Base-by-base conservation (phyloP, 139 green algal genomes). In the Haematococcus sp. region DNA sequence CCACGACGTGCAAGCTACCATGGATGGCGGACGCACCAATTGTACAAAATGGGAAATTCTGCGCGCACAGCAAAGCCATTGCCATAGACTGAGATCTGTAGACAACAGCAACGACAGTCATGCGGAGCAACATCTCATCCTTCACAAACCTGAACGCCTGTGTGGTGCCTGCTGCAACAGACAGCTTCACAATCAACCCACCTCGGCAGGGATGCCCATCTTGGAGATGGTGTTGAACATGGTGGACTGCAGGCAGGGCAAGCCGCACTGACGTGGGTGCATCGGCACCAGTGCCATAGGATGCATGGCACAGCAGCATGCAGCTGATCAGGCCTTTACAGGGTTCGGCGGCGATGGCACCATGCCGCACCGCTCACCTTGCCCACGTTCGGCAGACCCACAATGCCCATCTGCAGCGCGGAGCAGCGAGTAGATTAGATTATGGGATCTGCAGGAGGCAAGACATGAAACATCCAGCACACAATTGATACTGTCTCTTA, bases 301-400 rank as follows among this genome's bases (percentile, higher is more conserved):
- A n/a, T n/a, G 7, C 40, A 49, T 49, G 40, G 40, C 40, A 7
- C 7, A 19, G 40, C 11, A 11, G 40, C 40, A 49, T 49, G 7
- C 40, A 49, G 40, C 7, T 49, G 40, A 11, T 49, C 11, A 49
- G n/a, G n/a, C n/a, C n/a, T n/a, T n/a, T 49, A 7, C 40, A 49
- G 40, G 40, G 7, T 49, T 49, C 40, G 40, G 40, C 40, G 40
- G 40, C 40, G 40, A 49, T 49, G 40, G 40, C 40, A 19, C 7
- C 11, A 49, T 49, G n/a, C n/a, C 20, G 23, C 52, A 11, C 20
- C 16, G 25, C 66, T 30, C 27, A 72, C 66, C 85, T 98, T 98
- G 73, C 94, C 95, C 17, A 98, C 95, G 75, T 98, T 98, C 23
- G 95, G 95, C 68, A 98, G 76, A 22, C 95, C 95, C 23, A 98